phyloP scores from a whole-genome alignment of 148 eudicot species.

The Chenopodium formosanum region DNA sequence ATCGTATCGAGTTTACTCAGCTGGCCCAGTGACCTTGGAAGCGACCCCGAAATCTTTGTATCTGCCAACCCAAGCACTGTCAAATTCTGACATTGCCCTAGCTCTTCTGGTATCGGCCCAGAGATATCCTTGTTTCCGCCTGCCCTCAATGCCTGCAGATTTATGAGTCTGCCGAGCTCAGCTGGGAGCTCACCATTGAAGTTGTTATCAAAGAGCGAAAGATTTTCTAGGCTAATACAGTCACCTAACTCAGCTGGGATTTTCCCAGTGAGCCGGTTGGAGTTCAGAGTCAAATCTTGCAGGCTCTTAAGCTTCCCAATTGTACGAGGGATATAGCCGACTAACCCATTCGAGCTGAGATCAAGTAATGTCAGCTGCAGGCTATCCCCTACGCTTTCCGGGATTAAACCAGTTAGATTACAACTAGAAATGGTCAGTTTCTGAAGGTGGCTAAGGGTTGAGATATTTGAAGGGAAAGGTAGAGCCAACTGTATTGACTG shows the following conservation, averaged over 20 bases:
- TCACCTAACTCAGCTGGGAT: conserved; percentile 65
- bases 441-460: conserved; percentile 37
- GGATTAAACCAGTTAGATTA: conserved; percentile 80
- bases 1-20: conserved; percentile 56
- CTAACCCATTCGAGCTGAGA: conserved; percentile 58
- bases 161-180: conserved; percentile 50
- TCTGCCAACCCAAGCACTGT: conserved; percentile 75
- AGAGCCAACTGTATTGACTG: conserved; percentile 41
- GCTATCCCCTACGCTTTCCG: conserved; percentile 52
- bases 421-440: conserved; percentile 50
- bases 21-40: conserved; percentile 62
- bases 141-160: conserved; percentile 50
- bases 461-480: conserved; percentile 57
- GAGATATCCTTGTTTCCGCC: conserved; percentile 75
- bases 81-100: conserved; percentile 63
- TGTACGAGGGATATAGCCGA: conserved; percentile 50
- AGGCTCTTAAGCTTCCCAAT: conserved; percentile 59
- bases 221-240: conserved; percentile 48
- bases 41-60: conserved; percentile 61
- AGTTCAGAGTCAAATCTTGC: conserved; percentile 55
- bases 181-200: conserved; percentile 56
- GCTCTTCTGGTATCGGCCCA: conserved; percentile 60
- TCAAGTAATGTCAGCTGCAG: conserved; percentile 40
- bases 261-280: conserved; percentile 68
- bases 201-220: conserved; percentile 59